A percentile compares a stretch with the other conserved stretches of the same genome.
Conservation (phyloP, 129 eudicot genomes). For the Heracleum sosnowskyi region DNA sequence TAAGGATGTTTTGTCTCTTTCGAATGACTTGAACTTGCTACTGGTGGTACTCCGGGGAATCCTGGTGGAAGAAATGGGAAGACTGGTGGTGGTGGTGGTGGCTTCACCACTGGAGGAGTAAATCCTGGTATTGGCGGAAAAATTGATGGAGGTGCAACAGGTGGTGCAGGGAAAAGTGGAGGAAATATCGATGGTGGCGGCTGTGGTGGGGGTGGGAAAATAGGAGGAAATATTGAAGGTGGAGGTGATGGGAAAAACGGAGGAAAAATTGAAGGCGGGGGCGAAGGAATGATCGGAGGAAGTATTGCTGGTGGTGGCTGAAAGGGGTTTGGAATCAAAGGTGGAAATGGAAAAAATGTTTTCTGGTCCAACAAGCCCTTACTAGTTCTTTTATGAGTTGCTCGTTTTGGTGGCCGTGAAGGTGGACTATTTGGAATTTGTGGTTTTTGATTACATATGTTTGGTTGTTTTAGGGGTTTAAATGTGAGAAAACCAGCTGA, state of each 20-base stretch:
- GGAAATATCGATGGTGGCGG: slow-evolving; percentile 28
- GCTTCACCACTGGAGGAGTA: slow-evolving; percentile 13
- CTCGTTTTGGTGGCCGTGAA: slow-evolving; percentile 28
- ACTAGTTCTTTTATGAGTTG: neutral
- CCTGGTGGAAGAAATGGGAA: slow-evolving; percentile 54
- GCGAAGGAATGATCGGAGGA: slow-evolving; percentile 28
- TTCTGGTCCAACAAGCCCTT: slow-evolving; percentile 4
- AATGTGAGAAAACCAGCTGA: slow-evolving; percentile 79
- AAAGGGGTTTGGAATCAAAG: slow-evolving; percentile 25
- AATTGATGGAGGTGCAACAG: slow-evolving; percentile 15
- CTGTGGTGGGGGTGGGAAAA: slow-evolving; percentile 29
- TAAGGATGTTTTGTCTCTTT: slow-evolving; percentile 28
- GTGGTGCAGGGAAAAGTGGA: slow-evolving; percentile 22
- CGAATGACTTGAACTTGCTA: slow-evolving; percentile 17
- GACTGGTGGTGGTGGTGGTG: slow-evolving; percentile 24
- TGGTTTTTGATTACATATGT: slow-evolving; percentile 41
- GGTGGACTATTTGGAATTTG: slow-evolving; percentile 26
- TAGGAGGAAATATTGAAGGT: slow-evolving; percentile 25
- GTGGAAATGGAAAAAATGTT: slow-evolving; percentile 24
- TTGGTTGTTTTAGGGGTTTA: slow-evolving; percentile 50
- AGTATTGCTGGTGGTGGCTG: slow-evolving; percentile 40
- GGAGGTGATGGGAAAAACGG: slow-evolving; percentile 33
- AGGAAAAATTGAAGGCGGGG: slow-evolving; percentile 50
- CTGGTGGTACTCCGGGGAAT: slow-evolving; percentile 55
- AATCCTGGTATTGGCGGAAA: slow-evolving; percentile 11